Conservation (phyloP, 2,329 filamentous ascomycete genomes). For the Fusarium citri region DNA sequence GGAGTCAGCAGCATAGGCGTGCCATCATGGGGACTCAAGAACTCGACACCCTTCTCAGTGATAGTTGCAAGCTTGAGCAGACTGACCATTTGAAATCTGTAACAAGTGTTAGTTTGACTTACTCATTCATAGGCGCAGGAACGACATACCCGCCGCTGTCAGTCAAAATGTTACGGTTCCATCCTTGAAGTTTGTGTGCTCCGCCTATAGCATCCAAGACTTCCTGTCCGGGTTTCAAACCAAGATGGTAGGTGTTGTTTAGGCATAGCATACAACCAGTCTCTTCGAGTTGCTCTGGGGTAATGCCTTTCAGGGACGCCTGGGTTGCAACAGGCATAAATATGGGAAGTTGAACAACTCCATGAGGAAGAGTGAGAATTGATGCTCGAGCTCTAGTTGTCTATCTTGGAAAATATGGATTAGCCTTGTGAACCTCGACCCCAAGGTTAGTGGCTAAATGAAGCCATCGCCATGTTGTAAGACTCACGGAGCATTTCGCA, state of each 20-base stretch:
- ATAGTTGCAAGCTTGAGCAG: slow-evolving; percentile 91
- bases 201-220: slow-evolving; percentile 89
- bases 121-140: background rate
- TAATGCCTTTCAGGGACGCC: slow-evolving; percentile 93
- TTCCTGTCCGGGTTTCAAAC: slow-evolving; percentile 92
- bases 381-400: slow-evolving; percentile 95
- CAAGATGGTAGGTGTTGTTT: slow-evolving; percentile 98
- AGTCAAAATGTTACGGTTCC: slow-evolving; percentile 94
- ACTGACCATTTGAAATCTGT: slow-evolving; percentile 96
- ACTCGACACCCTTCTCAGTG: slow-evolving; percentile 94
- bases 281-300: slow-evolving; percentile 89
- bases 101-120: slow-evolving; percentile 15
- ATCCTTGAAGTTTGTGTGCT: slow-evolving; percentile 93
- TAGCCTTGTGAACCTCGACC: slow-evolving; percentile 22
- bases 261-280: slow-evolving; percentile 91
- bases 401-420: slow-evolving; percentile 59
- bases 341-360: slow-evolving; percentile 86
- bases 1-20: slow-evolving; percentile 96
- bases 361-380: slow-evolving; percentile 88
- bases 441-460: slow-evolving; percentile 9
- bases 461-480: slow-evolving; percentile 20
- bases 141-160: slow-evolving; percentile 73
- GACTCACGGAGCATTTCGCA: slow-evolving; percentile 81
- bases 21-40: slow-evolving; percentile 95
- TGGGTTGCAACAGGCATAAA: slow-evolving; percentile 99